phyloP scores from a whole-genome alignment of 345 rosid genomes.

The Raphanus sativus region DNA sequence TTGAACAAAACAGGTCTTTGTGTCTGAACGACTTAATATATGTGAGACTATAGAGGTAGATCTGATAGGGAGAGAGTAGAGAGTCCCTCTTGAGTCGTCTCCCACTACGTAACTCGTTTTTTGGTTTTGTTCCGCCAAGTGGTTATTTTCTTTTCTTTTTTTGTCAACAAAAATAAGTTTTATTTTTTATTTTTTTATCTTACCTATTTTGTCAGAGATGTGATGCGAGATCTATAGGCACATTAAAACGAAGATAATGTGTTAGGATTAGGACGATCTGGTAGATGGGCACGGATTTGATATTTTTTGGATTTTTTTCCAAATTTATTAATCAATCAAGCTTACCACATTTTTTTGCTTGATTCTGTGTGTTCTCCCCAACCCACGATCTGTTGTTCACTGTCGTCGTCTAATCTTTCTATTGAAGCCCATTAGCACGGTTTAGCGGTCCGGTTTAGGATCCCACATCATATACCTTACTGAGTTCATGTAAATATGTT shows the following conservation, averaged over 20 bases:
- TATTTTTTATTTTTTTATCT: no score
- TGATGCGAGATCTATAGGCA: background rate
- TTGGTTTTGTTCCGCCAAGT: no score
- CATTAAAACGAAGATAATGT: no score
- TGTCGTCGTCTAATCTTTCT: background rate
- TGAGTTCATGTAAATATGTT: background rate
- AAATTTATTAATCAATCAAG: no score
- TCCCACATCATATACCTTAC: background rate
- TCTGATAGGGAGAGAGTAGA: background rate
- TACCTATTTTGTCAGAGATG: background rate
- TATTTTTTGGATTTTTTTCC: no score
- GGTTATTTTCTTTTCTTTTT: no score
- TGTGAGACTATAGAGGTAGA: background rate
- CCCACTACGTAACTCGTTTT: no score
- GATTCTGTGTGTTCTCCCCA: no score
- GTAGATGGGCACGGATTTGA: no score
- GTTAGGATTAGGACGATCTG: no score
- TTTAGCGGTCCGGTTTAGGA: background rate
- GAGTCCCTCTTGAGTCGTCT: no score
- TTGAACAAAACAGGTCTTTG: background rate
- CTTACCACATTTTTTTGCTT: no score
- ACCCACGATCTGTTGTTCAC: background rate
- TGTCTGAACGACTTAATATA: background rate
- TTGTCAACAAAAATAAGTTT: background rate
- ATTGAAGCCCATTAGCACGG: background rate